Evolutionary conservation across 2,329 filamentous ascomycete species (phyloP), one percentile per base, ranked within the genome.

Genomic region (Pestalotiopsis sp.): DNA sequence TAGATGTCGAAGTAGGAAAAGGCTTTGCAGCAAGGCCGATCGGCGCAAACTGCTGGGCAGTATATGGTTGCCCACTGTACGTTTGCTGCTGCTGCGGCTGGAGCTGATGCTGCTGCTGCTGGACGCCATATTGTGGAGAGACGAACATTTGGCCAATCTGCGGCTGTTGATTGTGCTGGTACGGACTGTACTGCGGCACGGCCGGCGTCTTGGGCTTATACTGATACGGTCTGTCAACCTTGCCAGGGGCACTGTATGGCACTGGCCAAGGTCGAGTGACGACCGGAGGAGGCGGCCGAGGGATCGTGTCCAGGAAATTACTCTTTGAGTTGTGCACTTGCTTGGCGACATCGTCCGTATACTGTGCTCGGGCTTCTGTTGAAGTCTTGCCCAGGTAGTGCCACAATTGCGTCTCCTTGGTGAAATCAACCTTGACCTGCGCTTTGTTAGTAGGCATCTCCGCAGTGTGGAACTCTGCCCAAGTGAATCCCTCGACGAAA

Each of bases 351-450:
- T 97, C 90, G 75, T 96, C 93, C 4, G 95, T 97, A 81, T 96
- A 99, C 78, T 97, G 94, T 31, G 94, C 91, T 79, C 91, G 94
- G 66, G 94, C 92, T 76, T 98, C 95, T 6, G 95, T 98, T 25
- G 95, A 98, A 23, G 87, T 88, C 78, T 90, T 90, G 39, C 93
- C 93, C 70, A 99, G 86, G 78, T 98, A 98, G 81, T 94, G 88
- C 93, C 95, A 98, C 20, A 97, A 80, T 77, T 93, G 91, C 70
- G 95, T 88, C 17, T 90, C 85, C 77, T 92, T 93, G 70, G 81
- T 81, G 9, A 97, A 80, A 75, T 97, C 90, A 68, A 97, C 83
- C 80, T 91, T 92, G 76, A 85, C 86, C 78, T 93, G 90, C 66
- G 83, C 84, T 71, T 84, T 84, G 74, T 91, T 92, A 70, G 76